These are phyloP conservation scores for Eucalyptus albens DNA, from an alignment of 345 rosid genomes.

Conservation along the genomic window DNA sequence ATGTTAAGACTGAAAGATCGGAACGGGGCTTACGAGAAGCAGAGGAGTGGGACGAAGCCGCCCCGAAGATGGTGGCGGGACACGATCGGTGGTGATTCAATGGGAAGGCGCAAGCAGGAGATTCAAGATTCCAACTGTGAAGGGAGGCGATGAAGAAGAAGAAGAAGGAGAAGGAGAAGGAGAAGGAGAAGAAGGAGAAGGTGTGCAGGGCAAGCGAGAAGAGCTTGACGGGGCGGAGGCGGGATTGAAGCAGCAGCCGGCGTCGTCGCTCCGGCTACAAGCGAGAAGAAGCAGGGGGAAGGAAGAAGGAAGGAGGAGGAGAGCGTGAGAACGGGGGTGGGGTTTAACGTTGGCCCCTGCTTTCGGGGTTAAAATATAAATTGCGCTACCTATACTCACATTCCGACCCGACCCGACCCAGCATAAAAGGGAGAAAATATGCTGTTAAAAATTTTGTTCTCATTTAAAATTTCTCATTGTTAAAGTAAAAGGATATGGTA, in stretches of 20 bases:
- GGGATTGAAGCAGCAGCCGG: background rate
- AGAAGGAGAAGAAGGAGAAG: background rate
- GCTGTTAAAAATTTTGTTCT: background rate
- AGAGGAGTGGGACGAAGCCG: background rate
- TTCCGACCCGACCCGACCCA: background rate
- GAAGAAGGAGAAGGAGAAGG: background rate
- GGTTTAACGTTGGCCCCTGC: background rate
- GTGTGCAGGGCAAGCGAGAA: background rate
- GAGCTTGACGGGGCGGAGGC: background rate
- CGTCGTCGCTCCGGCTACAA: background rate
- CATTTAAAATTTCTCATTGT: background rate
- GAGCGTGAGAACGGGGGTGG: background rate
- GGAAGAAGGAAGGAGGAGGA: background rate
- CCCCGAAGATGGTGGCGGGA: background rate
- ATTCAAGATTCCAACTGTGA: background rate
- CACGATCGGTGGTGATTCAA: background rate
- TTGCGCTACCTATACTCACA: background rate
- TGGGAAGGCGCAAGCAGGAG: background rate
- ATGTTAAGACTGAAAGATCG: background rate
- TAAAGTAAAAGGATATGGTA: accelerated
- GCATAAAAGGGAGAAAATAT: background rate
- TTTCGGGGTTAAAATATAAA: background rate
- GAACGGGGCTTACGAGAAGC: background rate
- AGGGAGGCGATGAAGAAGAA: background rate
- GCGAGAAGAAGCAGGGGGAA: background rate